Evolutionary conservation across 2,329 filamentous ascomycete genomes (phyloP), one percentile per base, ranked within the genome.

Genomic region (Fusarium metavorans): DNA sequence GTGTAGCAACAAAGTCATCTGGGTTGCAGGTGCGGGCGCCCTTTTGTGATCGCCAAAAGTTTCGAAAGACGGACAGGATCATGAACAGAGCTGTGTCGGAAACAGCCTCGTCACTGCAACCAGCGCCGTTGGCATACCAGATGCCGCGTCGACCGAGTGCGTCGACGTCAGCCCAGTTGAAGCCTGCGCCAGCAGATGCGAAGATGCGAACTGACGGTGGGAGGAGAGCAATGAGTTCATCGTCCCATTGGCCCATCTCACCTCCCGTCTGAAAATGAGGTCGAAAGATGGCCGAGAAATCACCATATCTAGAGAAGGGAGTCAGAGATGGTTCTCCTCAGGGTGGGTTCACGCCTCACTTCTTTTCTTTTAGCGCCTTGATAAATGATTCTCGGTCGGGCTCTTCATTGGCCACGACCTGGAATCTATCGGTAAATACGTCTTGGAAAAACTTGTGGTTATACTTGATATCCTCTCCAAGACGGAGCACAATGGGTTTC

Each of bases 261-360:
- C 88, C 89, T n/a, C 90, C 90, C 0, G 88, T 89, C 57, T 89
- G 87, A 83, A 88, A 92, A 73, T 90, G 89, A 0, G 90, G 90
- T 4, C 90, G 84, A 75, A 88, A 88, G 72, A 86, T 83, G 48
- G 87, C 87, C 3, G 80, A 76, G 66, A 78, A 78, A 5, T 78
- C 66, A 2, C 76, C 76, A 71, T 78, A 78, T 66, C 76, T 76
- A 35, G 11, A 20, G 18, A 56, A 32, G 16, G 2, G 0, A 14
- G 9, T 74, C 23, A 73, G 60, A 18, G 18, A 54, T 54, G 11
- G 48, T 54, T 54, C 27, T 32, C 27, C 18, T 27, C 34, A 52
- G 27, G 41, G 25, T 20, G 3, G 27, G 16, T 54, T 56, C 8
- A 34, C 10, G 52, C 23, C 43, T 27, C 32, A 75, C 75, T 76